Conservation (phyloP, 371 early-diverging fungal species). For the Mucor mucedo region DNA sequence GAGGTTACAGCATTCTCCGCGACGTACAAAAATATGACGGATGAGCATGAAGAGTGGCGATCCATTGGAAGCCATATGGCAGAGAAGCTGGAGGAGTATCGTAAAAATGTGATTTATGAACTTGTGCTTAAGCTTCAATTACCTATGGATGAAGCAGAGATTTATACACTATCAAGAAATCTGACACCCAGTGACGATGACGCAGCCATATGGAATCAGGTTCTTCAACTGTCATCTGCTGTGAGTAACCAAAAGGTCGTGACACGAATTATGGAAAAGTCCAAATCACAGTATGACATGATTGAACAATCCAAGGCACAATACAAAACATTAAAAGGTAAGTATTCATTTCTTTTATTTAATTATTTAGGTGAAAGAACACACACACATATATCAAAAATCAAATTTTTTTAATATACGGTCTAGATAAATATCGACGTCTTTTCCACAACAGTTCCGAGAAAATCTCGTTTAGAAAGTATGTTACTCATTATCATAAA, state of each 20-base stretch:
- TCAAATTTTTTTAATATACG: background rate
- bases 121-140: constrained; percentile 49
- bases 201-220: constrained; percentile 41
- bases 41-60: constrained; percentile 38
- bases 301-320: constrained; percentile 44
- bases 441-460: constrained; percentile 45
- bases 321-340: constrained; percentile 49
- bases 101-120: constrained; percentile 41
- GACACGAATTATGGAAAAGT: constrained; percentile 43
- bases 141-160: constrained; percentile 46
- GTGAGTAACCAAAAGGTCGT: constrained; percentile 43
- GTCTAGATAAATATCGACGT: constrained; percentile 59
- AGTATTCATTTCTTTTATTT: background rate
- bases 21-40: constrained; percentile 29
- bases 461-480: constrained; percentile 71
- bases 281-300: constrained; percentile 53
- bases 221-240: constrained; percentile 34
- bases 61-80: constrained; percentile 44
- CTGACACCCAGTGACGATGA: constrained; percentile 37
- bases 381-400: background rate
- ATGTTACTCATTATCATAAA: constrained; percentile 7
- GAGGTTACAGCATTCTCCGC: constrained; percentile 25
- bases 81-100: constrained; percentile 41
- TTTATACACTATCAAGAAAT: constrained; percentile 35
- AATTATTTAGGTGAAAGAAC: background rate